These are phyloP conservation scores for Chaetomiaceae sp. DNA, from an alignment of 2,329 filamentous ascomycete species.

Conservation along the genomic window DNA sequence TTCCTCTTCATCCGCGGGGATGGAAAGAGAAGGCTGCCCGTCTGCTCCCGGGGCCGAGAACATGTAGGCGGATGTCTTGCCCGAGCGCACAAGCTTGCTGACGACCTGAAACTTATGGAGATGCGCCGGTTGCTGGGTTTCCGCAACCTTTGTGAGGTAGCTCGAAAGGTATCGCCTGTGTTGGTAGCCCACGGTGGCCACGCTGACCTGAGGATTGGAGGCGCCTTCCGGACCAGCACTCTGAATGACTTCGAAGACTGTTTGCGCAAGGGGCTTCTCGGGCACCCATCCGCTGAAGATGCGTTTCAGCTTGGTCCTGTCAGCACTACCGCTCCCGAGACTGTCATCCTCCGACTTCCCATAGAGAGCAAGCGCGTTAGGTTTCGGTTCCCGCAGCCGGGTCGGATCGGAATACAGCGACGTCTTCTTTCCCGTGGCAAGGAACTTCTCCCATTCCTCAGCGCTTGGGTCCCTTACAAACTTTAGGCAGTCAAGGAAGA, in stretches of 20 bases:
- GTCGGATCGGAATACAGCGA: constrained; percentile 24
- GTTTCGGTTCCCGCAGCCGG: constrained; percentile 23
- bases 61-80: constrained; percentile 38
- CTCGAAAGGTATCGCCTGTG: constrained; percentile 33
- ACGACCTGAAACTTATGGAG: constrained; percentile 35
- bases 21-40: neutral
- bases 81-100: constrained; percentile 33
- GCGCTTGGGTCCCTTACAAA: constrained; percentile 50
- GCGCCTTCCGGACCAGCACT: constrained; percentile 29
- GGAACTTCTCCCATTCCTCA: constrained; percentile 51
- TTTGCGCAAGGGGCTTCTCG: constrained; percentile 31
- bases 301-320: constrained; percentile 15
- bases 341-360: constrained; percentile 13
- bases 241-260: constrained; percentile 31
- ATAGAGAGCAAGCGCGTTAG: constrained; percentile 23
- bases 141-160: constrained; percentile 28
- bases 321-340: constrained; percentile 10
- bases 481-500: constrained; percentile 58
- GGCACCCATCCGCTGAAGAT: constrained; percentile 28
- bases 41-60: constrained; percentile 27
- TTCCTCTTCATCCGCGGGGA: neutral
- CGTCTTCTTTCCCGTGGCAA: constrained; percentile 42
- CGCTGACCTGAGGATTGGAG: constrained; percentile 33
- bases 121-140: constrained; percentile 35
- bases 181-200: constrained; percentile 30